These are phyloP conservation scores for Neofusicoccum parvum DNA, from an alignment of 2,329 filamentous ascomycete genomes.

Conservation along the genomic window DNA sequence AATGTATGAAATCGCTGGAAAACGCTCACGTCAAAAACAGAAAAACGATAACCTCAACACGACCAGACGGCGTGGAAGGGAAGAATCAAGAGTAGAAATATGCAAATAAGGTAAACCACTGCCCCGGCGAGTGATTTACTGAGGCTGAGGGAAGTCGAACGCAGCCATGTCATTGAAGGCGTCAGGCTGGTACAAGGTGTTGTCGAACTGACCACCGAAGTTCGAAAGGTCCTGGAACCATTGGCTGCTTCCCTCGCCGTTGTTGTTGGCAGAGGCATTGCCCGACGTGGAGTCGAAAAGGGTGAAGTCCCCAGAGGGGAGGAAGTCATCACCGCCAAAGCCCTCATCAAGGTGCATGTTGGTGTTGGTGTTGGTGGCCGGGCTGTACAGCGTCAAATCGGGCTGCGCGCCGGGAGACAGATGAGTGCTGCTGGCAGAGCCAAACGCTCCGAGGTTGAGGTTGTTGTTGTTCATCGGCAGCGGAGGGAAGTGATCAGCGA, in stretches of 20 bases:
- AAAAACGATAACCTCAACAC: conserved; percentile 6
- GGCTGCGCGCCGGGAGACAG: conserved; percentile 71
- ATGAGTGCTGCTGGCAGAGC: conserved; percentile 46
- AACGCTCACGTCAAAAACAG: not conserved
- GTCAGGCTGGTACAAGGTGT: conserved; percentile 17
- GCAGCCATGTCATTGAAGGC: conserved; percentile 9
- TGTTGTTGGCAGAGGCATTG: conserved; percentile 25
- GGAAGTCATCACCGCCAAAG: conserved; percentile 50
- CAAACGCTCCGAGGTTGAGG: conserved; percentile 1
- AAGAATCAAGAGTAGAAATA: not conserved
- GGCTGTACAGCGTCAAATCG: conserved; percentile 70
- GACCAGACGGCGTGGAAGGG: conserved; percentile 16
- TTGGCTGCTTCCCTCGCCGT: conserved; percentile 31
- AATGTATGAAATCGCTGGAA: conserved; percentile 8
- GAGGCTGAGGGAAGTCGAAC: conserved; percentile 14
- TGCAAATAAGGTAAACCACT: not conserved
- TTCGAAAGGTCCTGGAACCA: conserved; percentile 44
- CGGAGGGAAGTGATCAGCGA: conserved; percentile 32
- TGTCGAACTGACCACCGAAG: conserved; percentile 41
- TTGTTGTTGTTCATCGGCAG: conserved; percentile 3
- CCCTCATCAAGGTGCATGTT: conserved; percentile 63
- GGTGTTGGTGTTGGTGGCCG: conserved; percentile 53
- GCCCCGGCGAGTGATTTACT: not conserved
- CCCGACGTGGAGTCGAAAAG: conserved; percentile 50
- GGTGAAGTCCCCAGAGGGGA: conserved; percentile 60